Evolutionary conservation across 2,329 filamentous ascomycete species (phyloP).

Genomic region (Alternaria arborescens): DNA sequence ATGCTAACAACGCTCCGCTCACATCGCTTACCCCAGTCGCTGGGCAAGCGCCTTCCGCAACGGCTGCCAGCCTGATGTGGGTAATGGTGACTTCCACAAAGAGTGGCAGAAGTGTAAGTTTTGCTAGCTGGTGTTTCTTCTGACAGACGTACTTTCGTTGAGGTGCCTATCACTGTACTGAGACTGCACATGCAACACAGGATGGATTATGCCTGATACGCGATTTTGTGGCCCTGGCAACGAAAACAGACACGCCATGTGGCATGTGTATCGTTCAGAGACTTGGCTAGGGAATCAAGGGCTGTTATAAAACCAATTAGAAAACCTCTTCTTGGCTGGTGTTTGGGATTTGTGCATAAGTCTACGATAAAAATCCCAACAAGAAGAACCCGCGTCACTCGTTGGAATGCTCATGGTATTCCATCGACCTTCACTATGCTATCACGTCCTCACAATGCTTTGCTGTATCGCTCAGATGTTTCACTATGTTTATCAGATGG

Average conservation of each 20-base stretch:
- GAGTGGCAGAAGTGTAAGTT: background rate
- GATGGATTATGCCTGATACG: no score
- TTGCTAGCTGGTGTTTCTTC: background rate
- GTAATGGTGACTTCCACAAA: slow-evolving; percentile 1
- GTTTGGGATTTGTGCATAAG: background rate
- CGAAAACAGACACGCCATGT: background rate
- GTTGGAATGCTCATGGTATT: background rate
- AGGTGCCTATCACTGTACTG: background rate
- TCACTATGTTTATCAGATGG: background rate
- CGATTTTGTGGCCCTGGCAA: no score
- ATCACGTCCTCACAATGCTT: background rate
- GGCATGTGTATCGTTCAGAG: background rate
- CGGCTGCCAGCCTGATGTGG: slow-evolving; percentile 14
- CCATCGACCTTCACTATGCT: background rate
- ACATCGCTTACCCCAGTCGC: slow-evolving; percentile 7
- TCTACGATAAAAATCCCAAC: background rate
- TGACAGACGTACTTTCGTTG: background rate
- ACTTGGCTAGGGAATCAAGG: background rate
- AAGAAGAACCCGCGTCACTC: background rate
- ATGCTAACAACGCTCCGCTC: slow-evolving; percentile 6
- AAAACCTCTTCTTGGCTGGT: background rate
- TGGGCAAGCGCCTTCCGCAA: background rate
- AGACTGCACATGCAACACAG: background rate
- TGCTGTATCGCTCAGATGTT: background rate
- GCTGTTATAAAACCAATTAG: background rate